A percentile compares a stretch with the other conserved stretches of the same genome.
Evolutionary conservation across 805 yeast species (phyloP).

Genomic region (Candida piceae): DNA sequence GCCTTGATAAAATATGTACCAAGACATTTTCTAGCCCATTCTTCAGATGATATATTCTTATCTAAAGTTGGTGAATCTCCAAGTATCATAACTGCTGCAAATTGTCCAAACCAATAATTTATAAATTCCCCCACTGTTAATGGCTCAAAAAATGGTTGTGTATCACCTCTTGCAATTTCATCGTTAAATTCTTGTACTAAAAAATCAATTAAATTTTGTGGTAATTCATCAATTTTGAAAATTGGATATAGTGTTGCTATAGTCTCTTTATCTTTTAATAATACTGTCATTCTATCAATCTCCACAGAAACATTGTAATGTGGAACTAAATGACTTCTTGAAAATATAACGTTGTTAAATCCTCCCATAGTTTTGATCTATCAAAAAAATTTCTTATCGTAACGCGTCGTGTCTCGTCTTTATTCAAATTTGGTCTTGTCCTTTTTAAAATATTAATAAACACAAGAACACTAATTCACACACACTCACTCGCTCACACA

Average conservation of each 20-base stretch:
- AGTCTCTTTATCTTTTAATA: constrained; percentile 83
- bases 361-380: no score
- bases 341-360: constrained; percentile 26
- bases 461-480: no score
- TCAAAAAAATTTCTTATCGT: no score
- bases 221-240: constrained; percentile 58
- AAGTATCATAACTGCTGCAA: constrained; percentile 72
- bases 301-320: constrained; percentile 24
- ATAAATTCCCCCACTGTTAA: constrained; percentile 72
- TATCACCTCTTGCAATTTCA: constrained; percentile 86
- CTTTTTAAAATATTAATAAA: no score
- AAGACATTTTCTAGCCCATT: constrained; percentile 90
- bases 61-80: constrained; percentile 59
- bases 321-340: constrained; percentile 28
- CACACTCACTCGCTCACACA: no score
- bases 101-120: constrained; percentile 82
- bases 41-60: constrained; percentile 39
- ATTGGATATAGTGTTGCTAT: constrained; percentile 92
- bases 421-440: no score
- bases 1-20: constrained; percentile 86
- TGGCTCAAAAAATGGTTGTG: constrained; percentile 81
- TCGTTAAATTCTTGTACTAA: constrained; percentile 88
- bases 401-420: no score
- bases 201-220: constrained; percentile 73
- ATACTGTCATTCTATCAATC: constrained; percentile 66